Conservation (phyloP, 2,329 filamentous ascomycete genomes). For the Clarireedia paspali region DNA sequence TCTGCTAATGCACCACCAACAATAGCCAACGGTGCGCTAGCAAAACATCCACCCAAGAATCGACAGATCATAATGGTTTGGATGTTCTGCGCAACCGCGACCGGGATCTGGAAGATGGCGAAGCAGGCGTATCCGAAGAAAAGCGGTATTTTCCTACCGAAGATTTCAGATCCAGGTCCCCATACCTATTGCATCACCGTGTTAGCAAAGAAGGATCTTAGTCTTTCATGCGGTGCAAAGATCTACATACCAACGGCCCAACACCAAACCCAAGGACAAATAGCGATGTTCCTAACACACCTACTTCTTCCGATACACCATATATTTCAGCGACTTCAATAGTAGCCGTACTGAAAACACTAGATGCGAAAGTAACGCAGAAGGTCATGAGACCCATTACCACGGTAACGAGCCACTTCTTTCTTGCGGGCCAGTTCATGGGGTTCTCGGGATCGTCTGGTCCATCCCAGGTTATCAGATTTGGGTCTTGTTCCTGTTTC, state of each 20-base stretch:
- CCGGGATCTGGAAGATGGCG: conserved; percentile 46
- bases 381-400: conserved; percentile 27
- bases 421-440: conserved; percentile 17
- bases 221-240: too few species aligned
- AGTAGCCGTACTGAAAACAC: conserved; percentile 23
- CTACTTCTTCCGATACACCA: conserved; percentile 34
- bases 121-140: conserved; percentile 41
- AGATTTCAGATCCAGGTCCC: conserved; percentile 39
- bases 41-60: conserved; percentile 46
- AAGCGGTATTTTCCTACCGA: conserved; percentile 41
- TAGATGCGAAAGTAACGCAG: conserved; percentile 30
- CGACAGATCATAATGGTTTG: conserved; percentile 46
- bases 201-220: background rate
- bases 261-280: conserved; percentile 66
- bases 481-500: conserved; percentile 4
- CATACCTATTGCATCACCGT: conserved; percentile 25
- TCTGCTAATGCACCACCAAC: conserved; percentile 54
- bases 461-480: conserved; percentile 12
- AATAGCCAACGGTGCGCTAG: conserved; percentile 41
- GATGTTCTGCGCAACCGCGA: conserved; percentile 45
- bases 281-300: conserved; percentile 55
- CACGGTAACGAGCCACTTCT: conserved; percentile 22
- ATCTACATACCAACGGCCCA: conserved; percentile 49
- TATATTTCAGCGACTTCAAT: conserved; percentile 15
- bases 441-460: conserved; percentile 11